These are phyloP conservation scores for Calvatia gigantea DNA, from an alignment of 768 basidiomycete genomes.

Conservation along the genomic window DNA sequence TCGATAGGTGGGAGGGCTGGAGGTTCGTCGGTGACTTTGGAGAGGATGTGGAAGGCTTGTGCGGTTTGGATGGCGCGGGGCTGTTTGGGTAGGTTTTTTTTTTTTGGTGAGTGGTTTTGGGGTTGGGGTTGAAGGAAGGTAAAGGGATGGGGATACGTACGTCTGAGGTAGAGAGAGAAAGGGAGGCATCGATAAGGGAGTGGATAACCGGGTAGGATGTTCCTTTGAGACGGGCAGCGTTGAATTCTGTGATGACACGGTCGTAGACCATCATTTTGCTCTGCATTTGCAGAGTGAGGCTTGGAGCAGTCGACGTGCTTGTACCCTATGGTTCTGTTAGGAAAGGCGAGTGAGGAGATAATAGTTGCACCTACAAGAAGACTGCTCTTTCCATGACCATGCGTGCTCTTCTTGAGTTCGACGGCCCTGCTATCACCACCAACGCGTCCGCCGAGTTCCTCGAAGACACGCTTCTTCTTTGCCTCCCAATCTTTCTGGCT, in stretches of 20 bases:
- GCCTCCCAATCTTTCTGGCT: conserved; percentile 84
- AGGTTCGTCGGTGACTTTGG: conserved; percentile 76
- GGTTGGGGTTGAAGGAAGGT: background rate
- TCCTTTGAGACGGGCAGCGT: conserved; percentile 66
- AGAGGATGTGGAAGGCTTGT: conserved; percentile 68
- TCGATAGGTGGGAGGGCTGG: conserved; percentile 72
- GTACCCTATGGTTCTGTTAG: conserved; percentile 16
- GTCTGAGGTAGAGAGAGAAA: conserved; percentile 50
- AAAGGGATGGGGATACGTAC: conserved; percentile 34
- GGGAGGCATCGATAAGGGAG: conserved; percentile 63
- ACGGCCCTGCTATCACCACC: conserved; percentile 52
- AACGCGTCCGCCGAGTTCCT: conserved; percentile 77
- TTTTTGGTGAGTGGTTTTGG: too few species aligned
- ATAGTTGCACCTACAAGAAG: conserved; percentile 41
- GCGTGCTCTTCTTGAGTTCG: conserved; percentile 62
- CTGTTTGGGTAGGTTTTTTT: too few species aligned
- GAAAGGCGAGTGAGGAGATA: background rate
- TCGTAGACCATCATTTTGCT: conserved; percentile 97
- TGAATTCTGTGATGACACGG: conserved; percentile 73
- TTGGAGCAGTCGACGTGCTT: conserved; percentile 37
- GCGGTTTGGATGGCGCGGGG: conserved; percentile 55
- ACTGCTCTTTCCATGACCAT: conserved; percentile 53
- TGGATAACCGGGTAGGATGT: conserved; percentile 77
- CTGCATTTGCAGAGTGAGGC: conserved; percentile 76
- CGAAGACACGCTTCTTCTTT: conserved; percentile 85